A percentile compares a stretch with the other conserved stretches of the same genome.
Evolutionary conservation across 768 basidiomycete species (phyloP).

Genomic region (Termitomyces sp.): DNA sequence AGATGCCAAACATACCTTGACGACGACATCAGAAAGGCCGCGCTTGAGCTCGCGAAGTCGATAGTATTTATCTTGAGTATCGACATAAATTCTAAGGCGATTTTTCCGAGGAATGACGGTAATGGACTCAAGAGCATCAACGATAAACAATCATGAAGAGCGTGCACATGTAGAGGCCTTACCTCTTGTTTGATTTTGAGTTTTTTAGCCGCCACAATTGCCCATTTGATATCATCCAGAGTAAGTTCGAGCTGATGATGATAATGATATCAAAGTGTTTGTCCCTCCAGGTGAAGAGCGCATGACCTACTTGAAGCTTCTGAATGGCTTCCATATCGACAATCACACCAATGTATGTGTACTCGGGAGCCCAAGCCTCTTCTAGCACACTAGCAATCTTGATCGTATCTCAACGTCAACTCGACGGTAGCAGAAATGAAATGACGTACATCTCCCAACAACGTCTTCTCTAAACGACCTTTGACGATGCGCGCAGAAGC

Average conservation of each 20-base stretch:
- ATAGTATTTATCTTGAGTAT: slow-evolving; percentile 75
- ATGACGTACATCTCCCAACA: slow-evolving; percentile 78
- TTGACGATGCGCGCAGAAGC: slow-evolving; percentile 98
- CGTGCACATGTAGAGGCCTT: slow-evolving; percentile 1
- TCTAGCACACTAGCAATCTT: slow-evolving; percentile 91
- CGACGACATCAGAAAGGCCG: slow-evolving; percentile 76
- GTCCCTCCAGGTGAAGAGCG: background rate
- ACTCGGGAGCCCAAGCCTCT: slow-evolving; percentile 92
- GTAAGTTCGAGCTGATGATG: slow-evolving; percentile 77
- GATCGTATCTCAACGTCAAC: background rate
- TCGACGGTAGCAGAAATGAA: background rate
- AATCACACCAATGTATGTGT: slow-evolving; percentile 91
- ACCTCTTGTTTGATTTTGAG: slow-evolving; percentile 91
- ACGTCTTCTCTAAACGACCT: slow-evolving; percentile 90
- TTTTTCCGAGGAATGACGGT: slow-evolving; percentile 70
- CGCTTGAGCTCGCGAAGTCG: slow-evolving; percentile 84
- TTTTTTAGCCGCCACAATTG: slow-evolving; percentile 81
- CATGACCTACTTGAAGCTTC: slow-evolving; percentile 67
- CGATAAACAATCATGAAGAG: background rate
- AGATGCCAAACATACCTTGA: slow-evolving; percentile 55
- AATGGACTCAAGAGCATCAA: slow-evolving; percentile 48
- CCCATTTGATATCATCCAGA: slow-evolving; percentile 89
- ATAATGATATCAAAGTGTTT: background rate
- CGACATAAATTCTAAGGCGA: slow-evolving; percentile 75
- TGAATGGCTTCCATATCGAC: slow-evolving; percentile 85